Base-by-base conservation (phyloP, 148 eudicot genomes). In the Silene uniflora region DNA sequence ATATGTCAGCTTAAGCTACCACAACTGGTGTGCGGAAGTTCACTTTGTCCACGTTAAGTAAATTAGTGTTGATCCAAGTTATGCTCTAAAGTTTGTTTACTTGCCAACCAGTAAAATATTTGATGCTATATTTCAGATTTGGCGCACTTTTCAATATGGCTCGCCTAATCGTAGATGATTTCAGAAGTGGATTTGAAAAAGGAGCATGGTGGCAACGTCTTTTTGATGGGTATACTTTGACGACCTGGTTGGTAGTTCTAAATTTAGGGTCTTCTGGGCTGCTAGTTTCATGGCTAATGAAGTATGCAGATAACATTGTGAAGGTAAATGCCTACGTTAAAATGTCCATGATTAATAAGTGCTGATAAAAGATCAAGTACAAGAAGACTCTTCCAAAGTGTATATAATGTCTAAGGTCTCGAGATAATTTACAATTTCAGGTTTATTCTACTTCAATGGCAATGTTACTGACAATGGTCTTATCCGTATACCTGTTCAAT, bases 381-480 rank as follows among this genome's bases (percentile, higher is more conserved):
- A 39, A 6, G 44, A 39, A 39, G 44, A 29, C 62, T 14, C 16
- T 27, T 74, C 19, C 4, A 24, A n/a, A 66, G 2, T 5, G 60
- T 3, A 16, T 49, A 35, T 27, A 42, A 14, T 42, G 5, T 32
- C 47, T 71, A 47, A 54, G 44, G 67, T 67, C 0, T 22, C 71
- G 11, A 17, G 71, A 42, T 63, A 8, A 70, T 42, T 64, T 71
- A 25, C 27, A 47, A 25, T 68, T 79, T 62, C 82, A 95, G 99
- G 99, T 95, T 18, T 95, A 92, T 81, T 89, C 99, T 75, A 89
- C 94, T 69, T 95, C 99, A 73, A 92, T 95, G 99, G 99, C 99
- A 22, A 95, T 95, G 94, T 81, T 95, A 69, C 80, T 95, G 76
- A 95, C 98, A 54, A 92, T 92, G 98, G 82, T 95, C 69, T 69